These are phyloP conservation scores for Ceratobasidium sp. DNA, from an alignment of 1,284 basidiomycete genomes.

Conservation along the genomic window DNA sequence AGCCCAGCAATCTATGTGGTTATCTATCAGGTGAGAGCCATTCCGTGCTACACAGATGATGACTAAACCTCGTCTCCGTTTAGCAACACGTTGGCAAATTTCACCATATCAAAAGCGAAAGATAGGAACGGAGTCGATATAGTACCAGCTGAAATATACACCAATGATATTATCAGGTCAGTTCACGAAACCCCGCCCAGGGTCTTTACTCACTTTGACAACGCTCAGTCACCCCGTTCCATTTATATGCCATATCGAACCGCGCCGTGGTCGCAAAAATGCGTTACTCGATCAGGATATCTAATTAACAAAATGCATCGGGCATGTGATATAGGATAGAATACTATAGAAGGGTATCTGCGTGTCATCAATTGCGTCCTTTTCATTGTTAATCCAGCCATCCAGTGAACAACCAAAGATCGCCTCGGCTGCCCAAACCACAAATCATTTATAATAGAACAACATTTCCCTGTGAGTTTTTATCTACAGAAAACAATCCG, in stretches of 20 bases:
- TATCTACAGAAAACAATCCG: too few relatives aligned
- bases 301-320: background rate
- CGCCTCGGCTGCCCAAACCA: too few relatives aligned
- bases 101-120: conserved; percentile 32
- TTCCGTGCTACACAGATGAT: background rate
- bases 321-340: too few relatives aligned
- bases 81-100: conserved; percentile 30
- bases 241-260: conserved; percentile 17
- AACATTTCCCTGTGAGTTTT: background rate
- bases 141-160: conserved; percentile 15
- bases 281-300: background rate
- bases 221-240: conserved; percentile 17
- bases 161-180: conserved; percentile 38
- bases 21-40: conserved; percentile 14
- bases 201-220: background rate
- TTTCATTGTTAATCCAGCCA: too few relatives aligned
- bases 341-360: too few relatives aligned
- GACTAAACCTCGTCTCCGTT: background rate
- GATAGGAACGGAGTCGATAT: conserved; percentile 28
- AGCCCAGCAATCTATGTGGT: conserved; percentile 38
- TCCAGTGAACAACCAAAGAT: too few relatives aligned
- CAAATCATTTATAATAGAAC: background rate
- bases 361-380: too few relatives aligned
- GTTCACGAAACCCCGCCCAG: background rate
- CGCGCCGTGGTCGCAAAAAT: background rate